These are phyloP conservation scores for Sinapis alba DNA, from an alignment of 441 rosid species.

Conservation along the genomic window DNA sequence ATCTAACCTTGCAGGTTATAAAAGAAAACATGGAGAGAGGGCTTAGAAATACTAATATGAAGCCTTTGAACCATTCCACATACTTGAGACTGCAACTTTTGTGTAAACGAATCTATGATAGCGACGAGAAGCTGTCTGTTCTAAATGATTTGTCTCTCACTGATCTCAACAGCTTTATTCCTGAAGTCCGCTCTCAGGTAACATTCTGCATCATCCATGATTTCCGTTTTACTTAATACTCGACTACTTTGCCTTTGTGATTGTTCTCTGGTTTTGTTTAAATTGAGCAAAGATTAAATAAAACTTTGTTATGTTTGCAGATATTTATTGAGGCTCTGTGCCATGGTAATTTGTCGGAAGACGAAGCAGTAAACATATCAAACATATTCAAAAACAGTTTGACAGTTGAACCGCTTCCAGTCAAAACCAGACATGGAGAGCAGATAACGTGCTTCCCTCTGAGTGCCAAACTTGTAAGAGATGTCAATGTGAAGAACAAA, in stretches of 20 bases:
- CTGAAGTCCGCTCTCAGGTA: constrained; percentile 90
- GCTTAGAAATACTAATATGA: constrained; percentile 84
- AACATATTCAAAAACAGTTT: constrained; percentile 71
- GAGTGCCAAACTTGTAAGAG: constrained; percentile 77
- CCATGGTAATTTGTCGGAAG: constrained; percentile 91
- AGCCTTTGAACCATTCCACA: constrained; percentile 87
- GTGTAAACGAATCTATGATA: constrained; percentile 79
- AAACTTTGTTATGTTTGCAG: constrained; percentile 46
- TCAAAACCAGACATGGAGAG: constrained; percentile 73
- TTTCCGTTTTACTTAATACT: neutral
- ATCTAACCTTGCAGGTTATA: constrained; percentile 63
- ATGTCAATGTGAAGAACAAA: constrained; percentile 80
- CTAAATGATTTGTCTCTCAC: constrained; percentile 66
- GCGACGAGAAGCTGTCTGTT: constrained; percentile 76
- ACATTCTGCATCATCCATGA: constrained; percentile 23
- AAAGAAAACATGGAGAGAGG: constrained; percentile 86
- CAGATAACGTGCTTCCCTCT: constrained; percentile 66
- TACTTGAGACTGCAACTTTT: constrained; percentile 88
- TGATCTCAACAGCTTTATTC: constrained; percentile 80
- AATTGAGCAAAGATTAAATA: neutral
- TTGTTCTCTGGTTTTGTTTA: constrained; percentile 18
- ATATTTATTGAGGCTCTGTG: constrained; percentile 84
- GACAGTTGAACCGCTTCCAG: constrained; percentile 64
- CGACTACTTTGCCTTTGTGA: constrained; percentile 5
- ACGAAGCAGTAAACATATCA: constrained; percentile 65